Evolutionary conservation across 257 asterid species (phyloP).

Genomic region (Rauvolfia tetraphylla): DNA sequence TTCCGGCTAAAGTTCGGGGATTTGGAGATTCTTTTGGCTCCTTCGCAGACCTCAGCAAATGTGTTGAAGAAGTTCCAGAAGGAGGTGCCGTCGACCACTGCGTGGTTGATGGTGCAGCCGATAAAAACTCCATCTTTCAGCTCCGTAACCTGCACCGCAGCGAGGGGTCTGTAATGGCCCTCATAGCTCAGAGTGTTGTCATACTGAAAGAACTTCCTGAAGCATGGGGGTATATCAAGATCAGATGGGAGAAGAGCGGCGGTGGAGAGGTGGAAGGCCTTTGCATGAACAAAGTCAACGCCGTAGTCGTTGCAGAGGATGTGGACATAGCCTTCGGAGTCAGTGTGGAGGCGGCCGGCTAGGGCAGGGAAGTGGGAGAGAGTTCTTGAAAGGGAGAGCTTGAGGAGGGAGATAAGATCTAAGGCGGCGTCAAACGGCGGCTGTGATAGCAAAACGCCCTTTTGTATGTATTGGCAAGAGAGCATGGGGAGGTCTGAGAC

Average conservation of each 20-base stretch:
- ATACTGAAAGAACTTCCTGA: slow-evolving; percentile 59
- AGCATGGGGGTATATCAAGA: slow-evolving; percentile 55
- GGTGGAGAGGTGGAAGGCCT: slow-evolving; percentile 45
- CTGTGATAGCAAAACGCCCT: slow-evolving; percentile 66
- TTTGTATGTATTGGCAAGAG: slow-evolving; percentile 90
- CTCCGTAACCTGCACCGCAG: slow-evolving; percentile 77
- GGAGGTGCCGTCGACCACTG: slow-evolving; percentile 92
- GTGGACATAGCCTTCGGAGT: slow-evolving; percentile 53
- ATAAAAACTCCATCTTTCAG: slow-evolving; percentile 63
- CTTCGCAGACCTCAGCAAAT: slow-evolving; percentile 62
- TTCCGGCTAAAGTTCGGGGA: slow-evolving; percentile 58
- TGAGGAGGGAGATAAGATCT: slow-evolving; percentile 53
- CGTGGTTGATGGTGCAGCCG: slow-evolving; percentile 79
- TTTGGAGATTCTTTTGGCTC: slow-evolving; percentile 41
- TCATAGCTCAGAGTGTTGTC: slow-evolving; percentile 73
- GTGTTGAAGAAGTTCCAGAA: slow-evolving; percentile 94
- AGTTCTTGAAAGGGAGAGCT: slow-evolving; percentile 60
- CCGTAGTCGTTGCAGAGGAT: slow-evolving; percentile 66
- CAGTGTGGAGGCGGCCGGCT: slow-evolving; percentile 81
- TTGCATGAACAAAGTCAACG: slow-evolving; percentile 66
- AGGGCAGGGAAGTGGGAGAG: slow-evolving; percentile 76
- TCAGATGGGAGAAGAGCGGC: slow-evolving; percentile 21
- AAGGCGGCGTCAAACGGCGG: slow-evolving; percentile 40
- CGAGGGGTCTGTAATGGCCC: slow-evolving; percentile 63
- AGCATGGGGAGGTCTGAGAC: slow-evolving; percentile 97